A percentile compares a stretch with the other conserved stretches of the same genome.
phyloP scores from a whole-genome alignment of 2,329 filamentous ascomycete species.

The Cryphonectria parasitica region DNA sequence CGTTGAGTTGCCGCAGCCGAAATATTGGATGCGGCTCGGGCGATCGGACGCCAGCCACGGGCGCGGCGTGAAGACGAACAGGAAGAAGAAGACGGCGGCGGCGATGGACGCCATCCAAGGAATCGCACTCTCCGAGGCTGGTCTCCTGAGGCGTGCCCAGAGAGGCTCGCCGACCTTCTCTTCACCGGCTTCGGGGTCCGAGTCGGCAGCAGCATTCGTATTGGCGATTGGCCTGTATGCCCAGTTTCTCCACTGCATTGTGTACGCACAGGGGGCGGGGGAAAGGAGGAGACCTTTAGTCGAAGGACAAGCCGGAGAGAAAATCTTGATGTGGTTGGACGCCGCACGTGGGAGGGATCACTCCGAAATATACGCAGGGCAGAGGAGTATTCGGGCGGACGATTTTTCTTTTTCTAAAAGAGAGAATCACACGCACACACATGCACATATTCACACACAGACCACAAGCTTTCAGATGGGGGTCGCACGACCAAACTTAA shows the following conservation, averaged over 20 bases:
- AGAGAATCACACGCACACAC: neutral
- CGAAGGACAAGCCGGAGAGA: neutral
- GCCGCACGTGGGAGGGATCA: neutral
- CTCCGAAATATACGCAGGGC: neutral
- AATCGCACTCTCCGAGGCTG: neutral
- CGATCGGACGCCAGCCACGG: slow-evolving; percentile 17
- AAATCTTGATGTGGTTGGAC: neutral
- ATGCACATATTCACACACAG: neutral
- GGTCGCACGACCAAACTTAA: neutral
- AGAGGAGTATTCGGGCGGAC: neutral
- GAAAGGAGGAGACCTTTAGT: no score
- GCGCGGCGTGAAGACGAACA: slow-evolving; percentile 20
- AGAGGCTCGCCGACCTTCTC: neutral
- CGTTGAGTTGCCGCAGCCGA: slow-evolving; percentile 21
- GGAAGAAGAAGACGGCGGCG: slow-evolving; percentile 13
- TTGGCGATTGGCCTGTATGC: slow-evolving; percentile 16
- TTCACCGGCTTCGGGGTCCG: slow-evolving; percentile 15
- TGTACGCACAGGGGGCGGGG: neutral
- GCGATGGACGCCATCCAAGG: neutral
- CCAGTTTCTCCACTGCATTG: slow-evolving; percentile 21
- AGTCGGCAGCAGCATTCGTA: neutral
- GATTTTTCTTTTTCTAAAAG: neutral
- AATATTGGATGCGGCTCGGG: slow-evolving; percentile 8
- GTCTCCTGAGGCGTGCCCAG: neutral
- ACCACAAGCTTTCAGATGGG: neutral